phyloP scores from a whole-genome alignment of 2,329 filamentous ascomycete genomes.

The Neoascochyta sp. region DNA sequence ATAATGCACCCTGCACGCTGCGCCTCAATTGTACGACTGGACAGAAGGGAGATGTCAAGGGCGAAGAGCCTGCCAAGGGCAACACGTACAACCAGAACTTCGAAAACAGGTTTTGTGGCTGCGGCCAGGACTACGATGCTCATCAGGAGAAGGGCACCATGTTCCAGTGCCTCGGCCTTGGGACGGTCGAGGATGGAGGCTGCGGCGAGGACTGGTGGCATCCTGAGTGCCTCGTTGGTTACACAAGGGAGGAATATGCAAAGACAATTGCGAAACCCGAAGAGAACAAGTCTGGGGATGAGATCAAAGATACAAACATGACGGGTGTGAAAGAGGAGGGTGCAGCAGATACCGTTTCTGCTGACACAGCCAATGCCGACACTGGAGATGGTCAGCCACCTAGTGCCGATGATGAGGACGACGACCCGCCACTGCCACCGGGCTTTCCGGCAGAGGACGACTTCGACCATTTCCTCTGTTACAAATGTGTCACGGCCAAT shows the following conservation, averaged over 20 bases:
- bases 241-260: constrained; percentile 70
- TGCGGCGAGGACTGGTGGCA: constrained; percentile 99
- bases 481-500: constrained; percentile 82
- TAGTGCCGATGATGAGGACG: constrained; percentile 48
- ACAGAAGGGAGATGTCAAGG: constrained; percentile 70
- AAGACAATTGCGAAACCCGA: constrained; percentile 34
- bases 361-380: constrained; percentile 10
- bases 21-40: constrained; percentile 70
- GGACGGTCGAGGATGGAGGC: constrained; percentile 73
- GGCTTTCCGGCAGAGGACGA: constrained; percentile 86
- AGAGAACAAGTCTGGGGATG: no score
- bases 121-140: constrained; percentile 81
- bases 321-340: constrained; percentile 9
- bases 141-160: constrained; percentile 91
- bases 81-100: constrained; percentile 98
- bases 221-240: constrained; percentile 81
- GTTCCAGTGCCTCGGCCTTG: constrained; percentile 92
- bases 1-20: constrained; percentile 69
- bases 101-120: constrained; percentile 86
- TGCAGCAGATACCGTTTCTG: constrained; percentile 1
- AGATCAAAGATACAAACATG: constrained; percentile 9
- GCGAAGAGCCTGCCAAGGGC: constrained; percentile 64
- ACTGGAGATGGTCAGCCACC: constrained; percentile 33
- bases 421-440: constrained; percentile 66
- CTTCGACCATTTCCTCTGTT: constrained; percentile 89